Evolutionary conservation across 345 rosid species (phyloP).

Genomic region (Salix arbutifolia): DNA sequence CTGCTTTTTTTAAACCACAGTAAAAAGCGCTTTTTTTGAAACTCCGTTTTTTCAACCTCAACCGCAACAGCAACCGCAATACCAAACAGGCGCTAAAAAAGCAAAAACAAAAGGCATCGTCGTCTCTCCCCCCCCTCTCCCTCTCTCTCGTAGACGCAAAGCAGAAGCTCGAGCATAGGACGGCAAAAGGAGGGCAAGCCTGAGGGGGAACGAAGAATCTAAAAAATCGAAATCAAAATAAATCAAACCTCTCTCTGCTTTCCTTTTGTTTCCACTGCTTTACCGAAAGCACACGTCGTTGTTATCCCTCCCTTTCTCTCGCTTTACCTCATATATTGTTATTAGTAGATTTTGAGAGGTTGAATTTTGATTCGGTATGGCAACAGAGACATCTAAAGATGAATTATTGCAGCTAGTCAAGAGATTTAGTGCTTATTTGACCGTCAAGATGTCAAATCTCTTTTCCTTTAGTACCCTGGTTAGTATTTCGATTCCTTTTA

Average conservation of each 20-base stretch:
- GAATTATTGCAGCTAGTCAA: slow-evolving; percentile 81
- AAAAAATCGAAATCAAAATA: background rate
- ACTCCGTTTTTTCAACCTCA: too few relatives aligned
- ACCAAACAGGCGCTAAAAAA: too few relatives aligned
- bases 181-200: background rate
- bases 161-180: background rate
- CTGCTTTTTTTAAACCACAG: too few relatives aligned
- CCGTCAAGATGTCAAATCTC: slow-evolving; percentile 61
- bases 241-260: background rate
- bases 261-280: background rate
- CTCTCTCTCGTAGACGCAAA: background rate
- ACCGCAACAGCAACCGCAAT: too few relatives aligned
- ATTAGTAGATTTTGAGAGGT: background rate
- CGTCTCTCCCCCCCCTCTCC: too few relatives aligned
- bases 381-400: slow-evolving; percentile 56
- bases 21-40: too few relatives aligned
- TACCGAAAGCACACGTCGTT: background rate
- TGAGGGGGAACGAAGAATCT: background rate
- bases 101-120: background rate
- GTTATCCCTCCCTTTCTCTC: background rate
- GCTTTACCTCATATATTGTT: background rate
- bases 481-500: background rate
- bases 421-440: slow-evolving; percentile 79
- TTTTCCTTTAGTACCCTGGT: slow-evolving; percentile 73
- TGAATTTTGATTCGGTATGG: background rate